A percentile compares a stretch with the other conserved stretches of the same genome.
Evolutionary conservation across 139 green algal species (phyloP).

Genomic region (Dunaliella sp.): DNA sequence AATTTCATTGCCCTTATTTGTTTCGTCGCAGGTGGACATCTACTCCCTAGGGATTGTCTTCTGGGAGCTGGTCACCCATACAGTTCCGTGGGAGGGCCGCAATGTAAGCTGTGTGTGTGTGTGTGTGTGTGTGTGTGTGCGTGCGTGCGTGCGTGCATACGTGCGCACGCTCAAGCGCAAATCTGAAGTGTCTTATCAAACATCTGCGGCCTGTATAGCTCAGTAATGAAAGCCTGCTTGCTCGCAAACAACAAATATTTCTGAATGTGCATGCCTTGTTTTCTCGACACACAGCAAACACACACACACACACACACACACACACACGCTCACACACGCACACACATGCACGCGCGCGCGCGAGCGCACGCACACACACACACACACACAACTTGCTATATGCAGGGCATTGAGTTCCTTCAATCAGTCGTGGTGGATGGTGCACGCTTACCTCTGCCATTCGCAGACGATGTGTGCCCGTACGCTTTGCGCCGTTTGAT

Average conservation of each 20-base stretch:
- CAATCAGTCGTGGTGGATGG: constrained; percentile 23
- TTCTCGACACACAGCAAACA: not conserved
- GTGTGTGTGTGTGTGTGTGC: too few species aligned
- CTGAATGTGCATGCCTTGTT: too few species aligned
- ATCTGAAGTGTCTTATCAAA: too few species aligned
- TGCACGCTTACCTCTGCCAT: constrained; percentile 18
- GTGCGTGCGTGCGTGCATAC: not conserved
- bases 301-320: not conserved
- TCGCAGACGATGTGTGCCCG: constrained; percentile 19
- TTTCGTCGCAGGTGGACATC: not conserved
- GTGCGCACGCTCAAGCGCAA: not conserved
- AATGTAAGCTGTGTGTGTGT: not conserved
- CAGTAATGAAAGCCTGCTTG: too few species aligned
- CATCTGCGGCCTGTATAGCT: too few species aligned
- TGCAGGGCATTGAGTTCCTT: not conserved
- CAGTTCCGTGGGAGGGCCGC: not conserved
- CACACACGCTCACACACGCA: not conserved
- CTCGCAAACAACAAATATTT: too few species aligned
- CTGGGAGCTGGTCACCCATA: not conserved
- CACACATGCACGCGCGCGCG: not conserved
- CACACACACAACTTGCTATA: not conserved
- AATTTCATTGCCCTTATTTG: not conserved
- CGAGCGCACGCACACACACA: not conserved
- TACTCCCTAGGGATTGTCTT: not conserved
- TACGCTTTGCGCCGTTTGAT: constrained; percentile 23